Evolutionary conservation across 768 basidiomycete species (phyloP).

Genomic region (Boletales sp.): DNA sequence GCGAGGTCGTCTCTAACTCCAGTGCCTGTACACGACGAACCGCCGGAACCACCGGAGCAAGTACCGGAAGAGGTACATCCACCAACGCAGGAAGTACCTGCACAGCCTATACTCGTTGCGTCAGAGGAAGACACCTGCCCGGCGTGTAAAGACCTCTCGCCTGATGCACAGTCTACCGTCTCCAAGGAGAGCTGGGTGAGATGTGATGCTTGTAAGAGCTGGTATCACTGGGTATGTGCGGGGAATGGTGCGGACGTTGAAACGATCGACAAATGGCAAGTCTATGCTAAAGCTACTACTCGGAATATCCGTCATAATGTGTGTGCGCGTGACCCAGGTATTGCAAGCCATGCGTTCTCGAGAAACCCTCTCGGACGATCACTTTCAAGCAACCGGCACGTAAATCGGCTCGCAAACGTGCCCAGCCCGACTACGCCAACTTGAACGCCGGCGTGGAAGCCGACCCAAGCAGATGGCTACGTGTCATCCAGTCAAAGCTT

Average conservation of each 20-base stretch:
- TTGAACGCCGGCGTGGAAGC: conserved; percentile 62
- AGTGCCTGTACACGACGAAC: conserved; percentile 20
- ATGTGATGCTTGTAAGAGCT: conserved; percentile 77
- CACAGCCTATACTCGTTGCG: conserved; percentile 5
- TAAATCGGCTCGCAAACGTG: conserved; percentile 75
- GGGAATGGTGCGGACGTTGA: conserved; percentile 63
- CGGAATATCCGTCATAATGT: conserved; percentile 10
- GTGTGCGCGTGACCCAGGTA: conserved; percentile 47
- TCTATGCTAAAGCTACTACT: conserved; percentile 12
- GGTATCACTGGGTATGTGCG: conserved; percentile 84
- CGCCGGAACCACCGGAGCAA: conserved; percentile 10
- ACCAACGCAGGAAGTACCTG: conserved; percentile 9
- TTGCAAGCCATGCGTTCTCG: conserved; percentile 59
- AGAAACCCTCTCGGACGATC: conserved; percentile 59
- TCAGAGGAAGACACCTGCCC: conserved; percentile 43
- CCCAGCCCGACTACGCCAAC: conserved; percentile 76
- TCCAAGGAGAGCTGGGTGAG: conserved; percentile 78
- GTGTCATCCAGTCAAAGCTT: conserved; percentile 63
- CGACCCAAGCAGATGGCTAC: conserved; percentile 61
- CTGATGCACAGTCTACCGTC: conserved; percentile 30
- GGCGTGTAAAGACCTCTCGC: conserved; percentile 42
- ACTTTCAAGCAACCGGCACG: conserved; percentile 76
- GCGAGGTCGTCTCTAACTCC: conserved; percentile 29
- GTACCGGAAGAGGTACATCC: conserved; percentile 12
- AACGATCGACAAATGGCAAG: conserved; percentile 76